Evolutionary conservation across 208 protist genomes (phyloP), one percentile per base, ranked within the genome.

Genomic region (Trypanosoma avium): DNA sequence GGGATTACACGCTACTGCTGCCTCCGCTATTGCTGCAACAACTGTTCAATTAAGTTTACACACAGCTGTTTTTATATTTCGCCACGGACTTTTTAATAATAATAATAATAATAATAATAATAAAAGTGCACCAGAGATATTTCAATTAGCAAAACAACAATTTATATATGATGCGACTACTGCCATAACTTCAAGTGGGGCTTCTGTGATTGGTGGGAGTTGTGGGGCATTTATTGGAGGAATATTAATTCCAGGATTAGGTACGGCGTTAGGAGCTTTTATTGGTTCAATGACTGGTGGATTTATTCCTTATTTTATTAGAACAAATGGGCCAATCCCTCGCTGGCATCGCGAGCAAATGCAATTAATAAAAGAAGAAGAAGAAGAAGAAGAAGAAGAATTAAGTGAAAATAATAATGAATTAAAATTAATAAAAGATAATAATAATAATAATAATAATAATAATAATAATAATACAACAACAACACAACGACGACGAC

Each of bases 121-220:
- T n/a, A n/a, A n/a, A n/a, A n/a, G n/a, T n/a, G n/a, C n/a, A n/a
- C 61, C 46, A 61, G 54, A 58, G 45, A 15, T 61, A 53, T 52
- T 22, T 7, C 24, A 47, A 33, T 67, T 87, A 58, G 75, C 77
- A 2, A 3, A 70, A 17, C 59, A 61, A 33, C 81, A 90, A 70
- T 86, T 80, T 66, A 68, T 60, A 36, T 80, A 88, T 73, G 81
- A 86, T 35, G 45, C 76, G n/a, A 40, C 77, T 22, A 90, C 82
- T 30, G 60, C 67, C 15, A 26, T 83, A 1, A 60, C 61, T 48
- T 56, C 73, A 9, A 73, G 66, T 10, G 63, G 60, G 24, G 70
- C 73, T 27, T 79, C 70, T 2, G 60, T 93, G 8, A 71, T 66
- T 1, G 86, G 81, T 32, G 74, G 79, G 15, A 64, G 72, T 22